Evolutionary conservation across 2,329 filamentous ascomycete species (phyloP), one percentile per base, ranked within the genome.

Genomic region (Fusarium decemcellulare): DNA sequence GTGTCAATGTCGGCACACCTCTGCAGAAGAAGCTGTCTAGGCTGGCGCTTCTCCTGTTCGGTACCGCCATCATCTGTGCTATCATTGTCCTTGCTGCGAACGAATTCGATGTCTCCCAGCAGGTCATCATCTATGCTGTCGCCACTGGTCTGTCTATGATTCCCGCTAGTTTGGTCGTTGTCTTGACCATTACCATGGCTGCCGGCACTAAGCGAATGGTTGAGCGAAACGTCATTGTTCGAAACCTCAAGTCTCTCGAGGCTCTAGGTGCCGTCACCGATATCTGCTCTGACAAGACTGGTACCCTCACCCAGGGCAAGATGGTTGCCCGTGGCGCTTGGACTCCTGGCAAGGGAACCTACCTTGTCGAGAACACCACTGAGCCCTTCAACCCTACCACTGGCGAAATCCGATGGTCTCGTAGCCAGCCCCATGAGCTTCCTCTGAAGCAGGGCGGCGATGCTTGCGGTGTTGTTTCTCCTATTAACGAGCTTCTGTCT

Each of bases 71-170:
- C 12, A 73, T 93, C 29, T 91, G 90, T 65, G 90, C 90, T 9
- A 87, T 93, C 69, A 88, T 93, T 71, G 90, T 92, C 40, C 85
- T 92, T 47, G 90, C 83, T 8, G 88, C 90, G 57, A 92, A 91
- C 77, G 72, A 84, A 2, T 90, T 88, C 76, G 78, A 81, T n/a
- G 77, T 79, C 37, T 79, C 83, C 34, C 82, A 84, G 30, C 88
- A 91, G 69, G 88, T 91, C 64, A 88, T 91, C 69, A 91, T 84
- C 62, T 84, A 83, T 63, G 82, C 81, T n/a, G 81, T 84, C 27
- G 82, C 80, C 14, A 82, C 83, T 23, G 82, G 81, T 64, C 76
- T 87, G 14, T 84, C 82, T 9, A 85, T 87, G 79, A 86, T 87
- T 67, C 85, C 80, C 0, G 85, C 84, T n/a, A 83, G 82, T 36